Percentiles rank a stretch among this genome's conserved stretches.
phyloP scores from a whole-genome alignment of 2,329 filamentous ascomycete species.

The Colletotrichum sp. region DNA sequence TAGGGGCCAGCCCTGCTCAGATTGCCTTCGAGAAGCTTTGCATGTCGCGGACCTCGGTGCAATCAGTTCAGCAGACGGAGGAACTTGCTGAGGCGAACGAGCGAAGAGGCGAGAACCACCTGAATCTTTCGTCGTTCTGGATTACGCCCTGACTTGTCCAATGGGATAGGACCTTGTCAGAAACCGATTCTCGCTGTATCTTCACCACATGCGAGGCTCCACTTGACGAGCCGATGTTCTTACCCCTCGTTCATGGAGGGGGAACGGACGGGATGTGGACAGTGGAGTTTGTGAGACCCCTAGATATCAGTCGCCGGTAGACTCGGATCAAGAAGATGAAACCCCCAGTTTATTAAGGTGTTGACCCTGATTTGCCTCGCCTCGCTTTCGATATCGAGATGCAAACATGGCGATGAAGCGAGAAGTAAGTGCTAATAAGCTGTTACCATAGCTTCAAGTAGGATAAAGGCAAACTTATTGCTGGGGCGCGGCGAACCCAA shows the following conservation, averaged over 20 bases:
- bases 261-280: not conserved
- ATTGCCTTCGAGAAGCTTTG: not conserved
- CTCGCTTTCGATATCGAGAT: not conserved
- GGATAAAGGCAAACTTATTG: not conserved
- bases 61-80: not conserved
- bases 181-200: not conserved
- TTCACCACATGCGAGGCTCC: not conserved
- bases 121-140: not conserved
- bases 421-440: constrained; percentile 7
- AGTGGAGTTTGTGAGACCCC: not conserved
- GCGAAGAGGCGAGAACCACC: not conserved
- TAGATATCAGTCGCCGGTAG: not conserved
- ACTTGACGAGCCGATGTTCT: not conserved
- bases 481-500: not conserved
- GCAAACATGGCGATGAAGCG: not conserved
- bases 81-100: not conserved
- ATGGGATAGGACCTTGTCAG: not conserved
- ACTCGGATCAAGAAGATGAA: not conserved
- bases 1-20: not conserved
- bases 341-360: not conserved
- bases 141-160: not conserved
- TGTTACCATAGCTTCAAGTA: constrained; percentile 13
- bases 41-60: not conserved
- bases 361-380: not conserved
- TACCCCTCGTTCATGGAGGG: not conserved